Base-by-base conservation (phyloP, 208 protist genomes). In the Trypanosoma scelopori region DNA sequence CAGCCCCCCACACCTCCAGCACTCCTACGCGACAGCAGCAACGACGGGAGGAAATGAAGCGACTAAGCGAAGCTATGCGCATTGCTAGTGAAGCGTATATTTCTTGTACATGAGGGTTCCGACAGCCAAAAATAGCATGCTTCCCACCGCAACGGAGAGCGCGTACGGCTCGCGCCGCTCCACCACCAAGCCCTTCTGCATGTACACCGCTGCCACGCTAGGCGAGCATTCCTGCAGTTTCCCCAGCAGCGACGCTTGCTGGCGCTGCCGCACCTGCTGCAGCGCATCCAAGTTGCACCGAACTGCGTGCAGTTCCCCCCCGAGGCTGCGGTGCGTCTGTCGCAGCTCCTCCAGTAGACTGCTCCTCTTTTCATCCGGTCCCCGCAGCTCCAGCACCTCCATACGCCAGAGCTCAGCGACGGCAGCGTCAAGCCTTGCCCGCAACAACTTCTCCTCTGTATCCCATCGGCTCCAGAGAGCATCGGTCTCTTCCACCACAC, bases 91-190 rank as follows among this genome's bases (percentile, higher is more conserved):
- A 27, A 68, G 68, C 20, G 45, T 43, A 42, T 67, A 66, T 25
- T 32, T 55, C 7, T 65, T 60, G 45, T 62, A 69, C n/a, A 76
- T 13, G 0, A 69, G 37, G 27, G 65, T 39, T 16, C 46, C 56
- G 15, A 57, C 5, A 16, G 56, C 65, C 5, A 64, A 11, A 18
- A 12, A n/a, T 13, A 71, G 13, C 43, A 71, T 50, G 0, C 46
- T 48, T 3, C 32, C 37, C 18, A 22, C 39, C n/a, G 48, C 12
- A 0, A 52, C 5, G 47, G 46, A 71, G 16, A 71, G 23, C 7
- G 49, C 56, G 15, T 20, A 22, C 32, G 30, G 28, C 25, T 64
- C 65, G 1, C 13, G 7, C 45, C 43, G 50, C 13, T 49, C 46
- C 18, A 30, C 16, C 13, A 18, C 11, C 7, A 22, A 53, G 15